Conservation (phyloP, 768 basidiomycete genomes). For the Tricholoma saponaceum region DNA sequence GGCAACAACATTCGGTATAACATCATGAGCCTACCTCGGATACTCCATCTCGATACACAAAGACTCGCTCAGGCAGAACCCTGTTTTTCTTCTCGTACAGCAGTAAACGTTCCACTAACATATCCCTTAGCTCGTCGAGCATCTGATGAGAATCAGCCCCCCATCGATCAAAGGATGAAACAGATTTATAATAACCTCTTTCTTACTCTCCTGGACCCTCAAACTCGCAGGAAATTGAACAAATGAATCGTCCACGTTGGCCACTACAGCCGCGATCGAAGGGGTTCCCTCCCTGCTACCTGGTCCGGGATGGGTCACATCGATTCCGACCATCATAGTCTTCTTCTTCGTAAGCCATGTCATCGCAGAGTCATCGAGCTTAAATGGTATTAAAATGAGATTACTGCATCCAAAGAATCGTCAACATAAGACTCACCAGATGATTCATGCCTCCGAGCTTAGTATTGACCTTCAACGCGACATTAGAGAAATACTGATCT, state of each 20-base stretch:
- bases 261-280: constrained; percentile 81
- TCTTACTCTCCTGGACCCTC: constrained; percentile 51
- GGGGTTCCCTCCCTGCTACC: constrained; percentile 67
- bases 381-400: neutral
- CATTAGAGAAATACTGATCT: constrained; percentile 80
- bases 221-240: constrained; percentile 78
- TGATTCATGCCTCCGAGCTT: constrained; percentile 85
- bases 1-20: neutral
- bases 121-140: constrained; percentile 57
- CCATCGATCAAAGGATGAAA: neutral
- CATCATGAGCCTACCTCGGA: constrained; percentile 52
- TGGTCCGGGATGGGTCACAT: constrained; percentile 64
- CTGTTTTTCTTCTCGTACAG: constrained; percentile 53
- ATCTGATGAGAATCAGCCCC: constrained; percentile 43
- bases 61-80: constrained; percentile 59
- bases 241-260: constrained; percentile 63
- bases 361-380: constrained; percentile 54
- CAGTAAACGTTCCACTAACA: constrained; percentile 69
- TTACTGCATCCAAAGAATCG: neutral
- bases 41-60: constrained; percentile 79
- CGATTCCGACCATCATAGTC: constrained; percentile 54
- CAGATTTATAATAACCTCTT: constrained; percentile 29
- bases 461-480: constrained; percentile 77
- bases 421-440: constrained; percentile 24
- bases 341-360: constrained; percentile 59